Percentiles rank a stretch among this genome's conserved stretches.
These are phyloP conservation scores for Jimgerdemannia flammicorona DNA, from an alignment of 192 early-diverging fungal species.

Conservation along the genomic window DNA sequence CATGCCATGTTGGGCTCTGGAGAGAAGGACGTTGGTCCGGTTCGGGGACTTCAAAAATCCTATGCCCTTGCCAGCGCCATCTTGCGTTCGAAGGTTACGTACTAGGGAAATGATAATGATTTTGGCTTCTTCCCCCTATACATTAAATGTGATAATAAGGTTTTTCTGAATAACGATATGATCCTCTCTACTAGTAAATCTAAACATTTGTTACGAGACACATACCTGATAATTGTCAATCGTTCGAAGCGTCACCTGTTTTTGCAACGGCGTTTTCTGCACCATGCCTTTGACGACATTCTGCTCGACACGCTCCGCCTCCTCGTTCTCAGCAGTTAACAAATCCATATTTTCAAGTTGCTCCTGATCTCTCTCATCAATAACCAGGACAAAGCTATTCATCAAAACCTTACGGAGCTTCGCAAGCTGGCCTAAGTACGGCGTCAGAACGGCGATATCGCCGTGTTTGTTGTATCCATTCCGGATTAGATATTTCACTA, in stretches of 20 bases:
- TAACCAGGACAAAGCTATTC: neutral
- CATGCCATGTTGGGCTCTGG: constrained; percentile 52
- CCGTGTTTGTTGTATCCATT: constrained; percentile 42
- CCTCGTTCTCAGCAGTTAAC: neutral
- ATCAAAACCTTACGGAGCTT: constrained; percentile 21
- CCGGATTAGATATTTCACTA: constrained; percentile 43
- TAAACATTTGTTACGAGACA: neutral
- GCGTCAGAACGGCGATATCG: constrained; percentile 52
- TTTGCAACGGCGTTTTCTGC: neutral
- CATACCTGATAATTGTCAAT: too few relatives aligned
- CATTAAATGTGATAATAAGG: neutral
- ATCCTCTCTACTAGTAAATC: neutral
- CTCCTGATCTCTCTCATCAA: neutral
- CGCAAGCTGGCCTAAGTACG: constrained; percentile 52
- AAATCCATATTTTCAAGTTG: neutral
- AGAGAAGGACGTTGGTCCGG: constrained; percentile 51
- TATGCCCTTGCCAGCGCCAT: constrained; percentile 69
- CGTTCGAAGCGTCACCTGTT: neutral
- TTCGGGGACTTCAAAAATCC: constrained; percentile 75
- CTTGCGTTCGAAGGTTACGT: constrained; percentile 55
- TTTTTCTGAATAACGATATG: too few relatives aligned
- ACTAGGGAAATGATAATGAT: constrained; percentile 96
- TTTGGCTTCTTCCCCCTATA: constrained; percentile 96
- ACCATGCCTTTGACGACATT: neutral
- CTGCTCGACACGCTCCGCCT: neutral